These are phyloP conservation scores for Ganoderma lucidum DNA, from an alignment of 1,284 basidiomycete genomes.

Conservation along the genomic window DNA sequence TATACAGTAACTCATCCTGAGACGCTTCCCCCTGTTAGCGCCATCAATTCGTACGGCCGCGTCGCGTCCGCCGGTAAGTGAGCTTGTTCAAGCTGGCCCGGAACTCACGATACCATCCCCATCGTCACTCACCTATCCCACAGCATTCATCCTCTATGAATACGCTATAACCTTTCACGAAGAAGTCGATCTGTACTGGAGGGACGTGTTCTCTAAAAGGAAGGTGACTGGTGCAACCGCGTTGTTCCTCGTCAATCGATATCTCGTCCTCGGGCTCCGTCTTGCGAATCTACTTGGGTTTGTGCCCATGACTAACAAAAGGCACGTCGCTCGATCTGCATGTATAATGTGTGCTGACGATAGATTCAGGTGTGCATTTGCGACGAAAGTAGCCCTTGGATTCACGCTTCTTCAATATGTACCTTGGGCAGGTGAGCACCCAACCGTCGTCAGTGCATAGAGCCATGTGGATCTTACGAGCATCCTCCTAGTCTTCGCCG, in stretches of 20 bases:
- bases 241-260: slow-evolving; percentile 17
- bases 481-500: slow-evolving; percentile 1
- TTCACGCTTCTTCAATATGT: slow-evolving; percentile 16
- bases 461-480: not conserved
- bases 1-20: too few relatives aligned
- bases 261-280: slow-evolving; percentile 9
- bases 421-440: not conserved
- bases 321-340: not conserved
- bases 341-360: not conserved
- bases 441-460: too few relatives aligned
- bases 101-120: not conserved
- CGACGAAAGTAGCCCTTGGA: not conserved
- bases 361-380: slow-evolving; percentile 5
- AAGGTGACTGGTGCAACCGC: slow-evolving; percentile 5
- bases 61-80: not conserved
- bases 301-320: slow-evolving; percentile 9
- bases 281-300: slow-evolving; percentile 13
- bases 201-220: not conserved
- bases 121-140: not conserved
- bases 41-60: not conserved
- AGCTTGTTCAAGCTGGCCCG: not conserved
- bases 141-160: slow-evolving; percentile 9
- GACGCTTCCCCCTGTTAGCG: not conserved
- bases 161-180: slow-evolving; percentile 12
- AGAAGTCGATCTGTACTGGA: slow-evolving; percentile 20